Base-by-base conservation (phyloP, 352 stramenopile species). In the Pythium rishiriense region DNA sequence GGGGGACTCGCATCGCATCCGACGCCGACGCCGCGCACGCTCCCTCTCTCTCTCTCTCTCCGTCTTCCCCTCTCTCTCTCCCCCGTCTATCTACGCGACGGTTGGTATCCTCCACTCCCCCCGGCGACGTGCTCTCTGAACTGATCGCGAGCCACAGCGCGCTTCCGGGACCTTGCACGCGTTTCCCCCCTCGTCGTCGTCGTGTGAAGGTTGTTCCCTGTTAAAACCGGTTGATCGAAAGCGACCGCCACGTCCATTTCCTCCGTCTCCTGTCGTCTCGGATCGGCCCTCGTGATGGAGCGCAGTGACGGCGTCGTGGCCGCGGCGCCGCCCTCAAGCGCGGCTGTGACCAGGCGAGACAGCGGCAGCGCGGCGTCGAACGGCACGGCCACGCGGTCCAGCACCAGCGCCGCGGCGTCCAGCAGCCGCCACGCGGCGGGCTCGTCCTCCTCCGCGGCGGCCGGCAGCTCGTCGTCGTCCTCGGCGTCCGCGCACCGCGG, bases 221-320 rank as follows among this genome's bases (percentile, higher is more conserved):
- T 37, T 58, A 46, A 58, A 58, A 48, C 15, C 52, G 52, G 52
- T 25, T 35, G 52, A 46, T 14, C 21, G 37, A 3, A 58, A 58
- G 52, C 35, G 52, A 58, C 35, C 31, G n/a, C 28, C 51, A 41
- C 45, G 41, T 43, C 49, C 33, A 25, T 48, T 39, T 48, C 31
- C 24, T 49, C 33, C 29, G n/a, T 29, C 47, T 12, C 29, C 14
- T 31, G 21, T n/a, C 42, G 12, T 11, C 7, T 46, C n/a, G 26
- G 19, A n/a, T 49, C 12, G 35, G 12, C 17, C 15, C 29, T 47
- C 45, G 8, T 22, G 24, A 71, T 63, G 64, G 51, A 64, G n/a
- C 64, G 64, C 7, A 66, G 64, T 41, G 59, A 71, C 45, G 51
- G 57, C 37, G 64, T 53, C 22, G 64, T 62, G 43, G 46, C 64